phyloP scores from a whole-genome alignment of 176 grass and related monocot species.

The Musa beccarii region DNA sequence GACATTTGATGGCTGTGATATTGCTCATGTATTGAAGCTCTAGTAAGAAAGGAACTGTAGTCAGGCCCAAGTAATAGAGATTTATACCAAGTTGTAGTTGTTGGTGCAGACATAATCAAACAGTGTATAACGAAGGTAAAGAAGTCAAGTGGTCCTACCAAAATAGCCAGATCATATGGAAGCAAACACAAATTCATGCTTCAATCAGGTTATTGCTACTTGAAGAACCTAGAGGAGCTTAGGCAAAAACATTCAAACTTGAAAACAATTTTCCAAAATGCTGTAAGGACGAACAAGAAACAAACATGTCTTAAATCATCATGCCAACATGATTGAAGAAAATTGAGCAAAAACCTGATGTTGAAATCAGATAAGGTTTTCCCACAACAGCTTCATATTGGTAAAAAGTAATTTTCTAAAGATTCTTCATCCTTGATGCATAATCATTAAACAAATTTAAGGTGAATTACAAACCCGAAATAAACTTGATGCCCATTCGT shows the following conservation, averaged over 20 bases:
- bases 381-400: neutral
- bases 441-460: neutral
- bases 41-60: neutral
- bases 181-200: neutral
- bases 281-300: neutral
- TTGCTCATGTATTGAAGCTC: neutral
- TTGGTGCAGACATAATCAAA: neutral
- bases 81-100: neutral
- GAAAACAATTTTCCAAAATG: neutral
- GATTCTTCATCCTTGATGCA: neutral
- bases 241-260: neutral
- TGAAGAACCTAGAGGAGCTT: neutral
- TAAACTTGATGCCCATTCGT: slow-evolving; percentile 93
- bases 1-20: neutral
- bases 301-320: neutral
- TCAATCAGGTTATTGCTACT: neutral
- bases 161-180: neutral
- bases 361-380: neutral
- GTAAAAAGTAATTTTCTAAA: neutral
- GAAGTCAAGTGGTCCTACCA: neutral
- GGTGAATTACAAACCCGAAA: slow-evolving; percentile 46
- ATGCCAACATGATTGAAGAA: neutral
- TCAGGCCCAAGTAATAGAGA: neutral
- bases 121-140: neutral
- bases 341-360: neutral